Evolutionary conservation across 306 rosid genomes (phyloP).

Genomic region (Pyrus pyrifolia): DNA sequence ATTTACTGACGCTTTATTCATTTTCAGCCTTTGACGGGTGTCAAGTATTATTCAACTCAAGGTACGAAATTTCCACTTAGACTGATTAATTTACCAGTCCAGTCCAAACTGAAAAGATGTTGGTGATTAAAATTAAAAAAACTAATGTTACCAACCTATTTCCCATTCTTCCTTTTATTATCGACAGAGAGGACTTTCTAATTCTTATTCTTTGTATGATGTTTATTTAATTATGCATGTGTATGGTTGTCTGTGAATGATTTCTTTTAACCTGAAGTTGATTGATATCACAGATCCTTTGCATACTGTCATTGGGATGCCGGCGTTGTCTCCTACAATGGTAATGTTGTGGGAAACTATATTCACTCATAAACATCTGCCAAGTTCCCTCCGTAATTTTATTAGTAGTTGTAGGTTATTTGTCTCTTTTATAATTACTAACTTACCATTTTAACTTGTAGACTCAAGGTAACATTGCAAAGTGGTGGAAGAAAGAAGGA

Average conservation of each 20-base stretch:
- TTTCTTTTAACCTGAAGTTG: conserved; percentile 10
- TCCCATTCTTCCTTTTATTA: neutral
- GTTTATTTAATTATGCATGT: neutral
- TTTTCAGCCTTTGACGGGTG: conserved; percentile 50
- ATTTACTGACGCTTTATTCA: conserved; percentile 26
- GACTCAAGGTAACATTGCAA: conserved; percentile 89
- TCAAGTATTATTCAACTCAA: conserved; percentile 69
- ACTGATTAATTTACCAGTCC: neutral
- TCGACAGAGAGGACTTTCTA: neutral
- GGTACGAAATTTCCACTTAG: conserved; percentile 36
- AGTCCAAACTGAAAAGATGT: neutral
- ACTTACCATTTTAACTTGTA: conserved; percentile 13
- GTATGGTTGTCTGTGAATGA: neutral
- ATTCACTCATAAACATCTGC: neutral
- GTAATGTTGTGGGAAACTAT: conserved; percentile 35
- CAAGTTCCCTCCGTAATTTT: conserved; percentile 6
- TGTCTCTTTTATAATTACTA: conserved; percentile 11
- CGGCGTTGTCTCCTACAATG: conserved; percentile 98
- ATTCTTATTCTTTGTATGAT: neutral
- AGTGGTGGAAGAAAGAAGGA: conserved; percentile 92
- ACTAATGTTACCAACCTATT: neutral
- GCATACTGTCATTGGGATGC: conserved; percentile 69
- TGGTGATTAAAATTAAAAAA: neutral
- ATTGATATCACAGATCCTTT: conserved; percentile 51
- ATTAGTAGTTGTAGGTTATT: conserved; percentile 15